Conservation (phyloP, 768 basidiomycete genomes). For the Inosperma sp. region DNA sequence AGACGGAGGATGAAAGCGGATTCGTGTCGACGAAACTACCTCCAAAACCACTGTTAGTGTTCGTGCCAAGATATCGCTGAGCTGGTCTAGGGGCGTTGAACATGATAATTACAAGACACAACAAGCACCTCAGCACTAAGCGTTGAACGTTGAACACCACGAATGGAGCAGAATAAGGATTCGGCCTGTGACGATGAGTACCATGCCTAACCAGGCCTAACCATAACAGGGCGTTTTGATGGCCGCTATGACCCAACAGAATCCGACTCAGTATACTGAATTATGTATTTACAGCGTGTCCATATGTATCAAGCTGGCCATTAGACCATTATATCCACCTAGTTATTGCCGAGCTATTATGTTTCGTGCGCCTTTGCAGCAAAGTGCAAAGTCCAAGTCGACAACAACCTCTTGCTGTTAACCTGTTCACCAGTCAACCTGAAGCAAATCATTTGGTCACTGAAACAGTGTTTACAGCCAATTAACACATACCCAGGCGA, state of each 20-base stretch:
- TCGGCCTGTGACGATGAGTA: too few species aligned
- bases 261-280: background rate
- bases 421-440: constrained; percentile 85
- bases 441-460: constrained; percentile 14
- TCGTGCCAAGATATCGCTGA: constrained; percentile 55
- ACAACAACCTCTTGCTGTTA: constrained; percentile 75
- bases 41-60: constrained; percentile 58
- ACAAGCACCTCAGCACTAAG: constrained; percentile 1
- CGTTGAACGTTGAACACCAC: constrained; percentile 1
- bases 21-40: constrained; percentile 75
- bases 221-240: too few species aligned
- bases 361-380: constrained; percentile 60
- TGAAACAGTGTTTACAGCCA: constrained; percentile 4
- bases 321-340: background rate
- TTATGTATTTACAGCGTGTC: constrained; percentile 3
- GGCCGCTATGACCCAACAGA: too few species aligned
- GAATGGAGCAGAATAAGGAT: background rate
- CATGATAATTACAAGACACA: constrained; percentile 40
- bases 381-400: constrained; percentile 93
- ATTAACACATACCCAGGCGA: constrained; percentile 70
- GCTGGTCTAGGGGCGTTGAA: constrained; percentile 80
- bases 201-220: too few species aligned
- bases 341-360: constrained; percentile 14
- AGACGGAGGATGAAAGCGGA: constrained; percentile 66
- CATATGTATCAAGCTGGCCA: background rate